phyloP scores from a whole-genome alignment of 2,329 filamentous ascomycete species.

The Hypomyces perniciosus region DNA sequence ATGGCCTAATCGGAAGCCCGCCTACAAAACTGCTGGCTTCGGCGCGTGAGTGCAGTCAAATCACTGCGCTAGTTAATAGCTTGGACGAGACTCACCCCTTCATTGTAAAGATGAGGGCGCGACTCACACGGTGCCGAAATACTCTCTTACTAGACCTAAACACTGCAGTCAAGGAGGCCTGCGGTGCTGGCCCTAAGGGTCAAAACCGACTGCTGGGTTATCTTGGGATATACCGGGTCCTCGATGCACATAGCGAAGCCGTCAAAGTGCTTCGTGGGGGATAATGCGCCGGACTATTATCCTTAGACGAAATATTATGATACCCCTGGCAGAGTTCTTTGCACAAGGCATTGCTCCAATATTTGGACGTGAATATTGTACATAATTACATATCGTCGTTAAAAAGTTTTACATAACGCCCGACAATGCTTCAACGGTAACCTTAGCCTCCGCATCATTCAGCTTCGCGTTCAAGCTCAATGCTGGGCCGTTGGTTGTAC shows the following conservation, averaged over 20 bases:
- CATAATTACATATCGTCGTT: slow-evolving; percentile 26
- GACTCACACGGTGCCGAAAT: slow-evolving; percentile 47
- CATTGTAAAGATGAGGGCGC: slow-evolving; percentile 46
- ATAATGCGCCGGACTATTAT: slow-evolving; percentile 7
- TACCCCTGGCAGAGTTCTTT: slow-evolving; percentile 20
- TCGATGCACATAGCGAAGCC: slow-evolving; percentile 48
- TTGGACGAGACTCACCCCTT: slow-evolving; percentile 45
- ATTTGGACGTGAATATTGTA: slow-evolving; percentile 31
- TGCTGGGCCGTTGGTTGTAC: slow-evolving; percentile 80
- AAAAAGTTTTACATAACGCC: slow-evolving; percentile 43
- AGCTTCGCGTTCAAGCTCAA: slow-evolving; percentile 82
- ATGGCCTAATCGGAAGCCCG: slow-evolving; percentile 39
- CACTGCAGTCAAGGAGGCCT: slow-evolving; percentile 42
- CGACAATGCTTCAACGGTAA: slow-evolving; percentile 48
- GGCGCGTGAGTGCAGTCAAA: slow-evolving; percentile 39
- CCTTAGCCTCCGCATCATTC: slow-evolving; percentile 51
- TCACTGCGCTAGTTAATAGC: slow-evolving; percentile 36
- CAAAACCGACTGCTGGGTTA: slow-evolving; percentile 45
- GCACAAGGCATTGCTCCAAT: slow-evolving; percentile 4
- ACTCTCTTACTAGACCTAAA: slow-evolving; percentile 51
- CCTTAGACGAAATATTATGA: slow-evolving; percentile 17
- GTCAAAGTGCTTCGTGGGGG: slow-evolving; percentile 41
- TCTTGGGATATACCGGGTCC: slow-evolving; percentile 45
- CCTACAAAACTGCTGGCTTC: slow-evolving; percentile 41
- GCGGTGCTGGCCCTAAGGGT: slow-evolving; percentile 36